phyloP scores from a whole-genome alignment of 345 rosid species.

The Euphorbia pulcherrima region DNA sequence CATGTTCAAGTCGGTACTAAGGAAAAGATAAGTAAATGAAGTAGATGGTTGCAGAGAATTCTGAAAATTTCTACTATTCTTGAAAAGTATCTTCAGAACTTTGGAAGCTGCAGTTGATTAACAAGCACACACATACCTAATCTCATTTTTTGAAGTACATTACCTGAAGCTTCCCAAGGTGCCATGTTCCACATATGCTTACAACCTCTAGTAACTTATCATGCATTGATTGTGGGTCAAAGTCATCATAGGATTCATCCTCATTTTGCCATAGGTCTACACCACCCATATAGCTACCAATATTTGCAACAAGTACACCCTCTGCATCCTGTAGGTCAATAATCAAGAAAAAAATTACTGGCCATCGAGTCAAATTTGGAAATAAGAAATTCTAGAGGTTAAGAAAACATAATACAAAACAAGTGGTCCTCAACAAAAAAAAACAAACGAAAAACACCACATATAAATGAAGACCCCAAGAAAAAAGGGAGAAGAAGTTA shows the following conservation, averaged over 20 bases:
- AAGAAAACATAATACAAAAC: not conserved
- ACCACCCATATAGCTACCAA: slow-evolving; percentile 91
- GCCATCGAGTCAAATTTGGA: not conserved
- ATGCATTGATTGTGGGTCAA: slow-evolving; percentile 65
- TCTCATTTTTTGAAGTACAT: not conserved
- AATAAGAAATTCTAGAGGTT: not conserved
- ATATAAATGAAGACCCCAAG: not conserved
- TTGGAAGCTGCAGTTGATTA: not conserved
- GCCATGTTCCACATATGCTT: slow-evolving; percentile 81
- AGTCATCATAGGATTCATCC: slow-evolving; percentile 62
- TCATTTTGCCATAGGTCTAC: slow-evolving; percentile 90
- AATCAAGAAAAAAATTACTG: slow-evolving; percentile 3
- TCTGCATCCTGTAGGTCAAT: slow-evolving; percentile 56
- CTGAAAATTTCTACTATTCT: not conserved
- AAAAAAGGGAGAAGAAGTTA: not conserved
- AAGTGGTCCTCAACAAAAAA: not conserved
- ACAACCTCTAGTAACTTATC: slow-evolving; percentile 78
- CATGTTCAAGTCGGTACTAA: not conserved
- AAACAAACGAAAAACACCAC: not conserved
- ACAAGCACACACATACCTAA: not conserved
- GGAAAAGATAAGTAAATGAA: not conserved
- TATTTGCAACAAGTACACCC: slow-evolving; percentile 75
- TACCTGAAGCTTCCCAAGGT: slow-evolving; percentile 87
- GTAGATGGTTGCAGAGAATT: not conserved
- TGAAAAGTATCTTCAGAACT: not conserved